phyloP scores from a whole-genome alignment of 2,329 filamentous ascomycete species.

The Epichloe sylvatica region DNA sequence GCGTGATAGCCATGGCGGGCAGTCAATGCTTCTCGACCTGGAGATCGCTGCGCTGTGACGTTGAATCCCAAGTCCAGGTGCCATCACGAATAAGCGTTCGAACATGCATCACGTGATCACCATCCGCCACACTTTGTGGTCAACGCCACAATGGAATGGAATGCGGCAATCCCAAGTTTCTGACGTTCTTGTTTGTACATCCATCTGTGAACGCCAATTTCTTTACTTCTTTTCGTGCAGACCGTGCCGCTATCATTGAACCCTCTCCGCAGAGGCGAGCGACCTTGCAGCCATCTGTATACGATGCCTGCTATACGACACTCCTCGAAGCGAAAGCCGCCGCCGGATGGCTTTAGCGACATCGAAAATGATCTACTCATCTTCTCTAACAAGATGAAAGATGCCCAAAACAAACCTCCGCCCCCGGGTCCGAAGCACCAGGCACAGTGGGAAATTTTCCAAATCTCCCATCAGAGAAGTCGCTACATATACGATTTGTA shows the following conservation, averaged over 20 bases:
- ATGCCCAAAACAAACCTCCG: conserved; percentile 79
- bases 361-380: conserved; percentile 78
- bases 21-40: conserved; percentile 22
- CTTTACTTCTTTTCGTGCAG: not conserved
- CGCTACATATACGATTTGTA: conserved; percentile 96
- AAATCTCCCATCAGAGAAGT: conserved; percentile 83
- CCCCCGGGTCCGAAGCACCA: conserved; percentile 74
- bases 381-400: conserved; percentile 85
- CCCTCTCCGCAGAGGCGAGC: not conserved
- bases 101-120: conserved; percentile 16
- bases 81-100: not conserved
- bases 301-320: conserved; percentile 66
- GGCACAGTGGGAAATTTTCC: conserved; percentile 92
- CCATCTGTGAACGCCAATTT: not conserved
- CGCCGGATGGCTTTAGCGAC: conserved; percentile 74
- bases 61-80: conserved; percentile 9
- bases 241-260: not conserved
- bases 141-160: conserved; percentile 8
- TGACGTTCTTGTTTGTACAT: not conserved
- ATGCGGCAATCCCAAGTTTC: not conserved
- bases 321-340: conserved; percentile 63
- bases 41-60: conserved; percentile 16
- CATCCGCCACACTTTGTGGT: not conserved
- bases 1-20: conserved; percentile 70
- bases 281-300: not conserved